Conservation (phyloP, 352 stramenopile genomes). For the Halophytophthora polymorphica region DNA sequence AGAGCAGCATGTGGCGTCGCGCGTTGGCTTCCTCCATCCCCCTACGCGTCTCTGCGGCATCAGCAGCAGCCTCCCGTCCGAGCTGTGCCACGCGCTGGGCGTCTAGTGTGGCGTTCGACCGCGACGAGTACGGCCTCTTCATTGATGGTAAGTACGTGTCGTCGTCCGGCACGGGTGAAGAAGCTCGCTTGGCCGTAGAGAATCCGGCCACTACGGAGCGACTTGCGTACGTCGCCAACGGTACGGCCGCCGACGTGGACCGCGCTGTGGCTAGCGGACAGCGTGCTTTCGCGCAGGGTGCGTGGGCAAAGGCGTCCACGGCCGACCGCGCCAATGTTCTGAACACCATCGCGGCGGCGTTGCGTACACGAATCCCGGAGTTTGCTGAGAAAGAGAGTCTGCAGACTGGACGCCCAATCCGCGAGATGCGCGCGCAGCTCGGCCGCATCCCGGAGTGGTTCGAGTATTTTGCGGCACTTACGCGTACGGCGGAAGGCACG, state of each 20-base stretch:
- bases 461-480: conserved; percentile 79
- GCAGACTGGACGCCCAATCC: conserved; percentile 57
- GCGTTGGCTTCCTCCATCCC: neutral
- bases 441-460: conserved; percentile 69
- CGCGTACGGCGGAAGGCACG: conserved; percentile 60
- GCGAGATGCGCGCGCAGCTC: conserved; percentile 56
- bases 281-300: conserved; percentile 27
- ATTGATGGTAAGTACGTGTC: conserved; percentile 35
- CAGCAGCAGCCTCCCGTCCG: neutral
- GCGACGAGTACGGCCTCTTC: conserved; percentile 41
- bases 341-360: conserved; percentile 31
- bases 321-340: conserved; percentile 37
- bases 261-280: conserved; percentile 29
- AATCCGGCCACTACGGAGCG: conserved; percentile 47
- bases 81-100: conserved; percentile 1
- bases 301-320: conserved; percentile 29
- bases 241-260: conserved; percentile 33
- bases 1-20: conserved; percentile 6
- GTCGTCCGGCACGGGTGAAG: conserved; percentile 18
- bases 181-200: conserved; percentile 30
- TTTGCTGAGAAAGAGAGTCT: conserved; percentile 58
- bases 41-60: neutral
- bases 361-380: conserved; percentile 38
- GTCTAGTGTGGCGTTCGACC: conserved; percentile 25
- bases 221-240: conserved; percentile 34